phyloP scores from a whole-genome alignment of 495 filamentous ascomycete species.

The Aspergillus bridgeri region DNA sequence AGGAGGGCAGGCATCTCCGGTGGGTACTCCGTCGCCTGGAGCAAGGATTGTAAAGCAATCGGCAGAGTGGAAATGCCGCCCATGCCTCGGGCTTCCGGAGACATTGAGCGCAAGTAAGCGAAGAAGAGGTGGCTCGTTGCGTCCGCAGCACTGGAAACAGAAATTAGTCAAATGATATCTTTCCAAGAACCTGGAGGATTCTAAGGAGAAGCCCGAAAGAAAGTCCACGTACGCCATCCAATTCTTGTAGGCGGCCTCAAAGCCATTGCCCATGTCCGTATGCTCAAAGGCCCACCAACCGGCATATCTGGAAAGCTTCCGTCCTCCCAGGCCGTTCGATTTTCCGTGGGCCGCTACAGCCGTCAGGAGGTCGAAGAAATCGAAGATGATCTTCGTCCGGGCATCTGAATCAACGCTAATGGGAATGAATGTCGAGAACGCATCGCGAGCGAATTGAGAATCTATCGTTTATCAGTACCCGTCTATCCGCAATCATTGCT shows the following conservation, averaged over 20 bases:
- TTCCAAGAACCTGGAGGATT: not conserved
- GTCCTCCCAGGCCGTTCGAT: slow-evolving; percentile 85
- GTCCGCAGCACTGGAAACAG: slow-evolving; percentile 72
- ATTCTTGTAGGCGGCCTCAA: slow-evolving; percentile 87
- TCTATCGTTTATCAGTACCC: slow-evolving; percentile 49
- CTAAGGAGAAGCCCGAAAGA: not conserved
- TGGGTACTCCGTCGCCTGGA: slow-evolving; percentile 93
- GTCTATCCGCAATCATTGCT: not conserved
- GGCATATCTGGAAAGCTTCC: slow-evolving; percentile 91
- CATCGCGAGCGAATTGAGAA: slow-evolving; percentile 85
- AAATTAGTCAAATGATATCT: slow-evolving; percentile 19
- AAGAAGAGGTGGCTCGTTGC: slow-evolving; percentile 97
- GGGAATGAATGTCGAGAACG: slow-evolving; percentile 95
- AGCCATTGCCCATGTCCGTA: slow-evolving; percentile 79
- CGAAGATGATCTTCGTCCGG: slow-evolving; percentile 83
- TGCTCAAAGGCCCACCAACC: slow-evolving; percentile 99
- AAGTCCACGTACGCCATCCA: slow-evolving; percentile 60
- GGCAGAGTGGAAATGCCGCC: slow-evolving; percentile 80
- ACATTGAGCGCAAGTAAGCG: slow-evolving; percentile 86
- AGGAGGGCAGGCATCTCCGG: slow-evolving; percentile 75
- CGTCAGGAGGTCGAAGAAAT: slow-evolving; percentile 93
- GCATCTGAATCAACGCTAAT: slow-evolving; percentile 88
- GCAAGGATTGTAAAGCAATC: slow-evolving; percentile 81
- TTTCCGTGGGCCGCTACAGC: slow-evolving; percentile 82
- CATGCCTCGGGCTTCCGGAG: slow-evolving; percentile 69